A percentile compares a stretch with the other conserved stretches of the same genome.
phyloP scores from a whole-genome alignment of 352 stramenopile species.

The Globisporangium heterothallicum region DNA sequence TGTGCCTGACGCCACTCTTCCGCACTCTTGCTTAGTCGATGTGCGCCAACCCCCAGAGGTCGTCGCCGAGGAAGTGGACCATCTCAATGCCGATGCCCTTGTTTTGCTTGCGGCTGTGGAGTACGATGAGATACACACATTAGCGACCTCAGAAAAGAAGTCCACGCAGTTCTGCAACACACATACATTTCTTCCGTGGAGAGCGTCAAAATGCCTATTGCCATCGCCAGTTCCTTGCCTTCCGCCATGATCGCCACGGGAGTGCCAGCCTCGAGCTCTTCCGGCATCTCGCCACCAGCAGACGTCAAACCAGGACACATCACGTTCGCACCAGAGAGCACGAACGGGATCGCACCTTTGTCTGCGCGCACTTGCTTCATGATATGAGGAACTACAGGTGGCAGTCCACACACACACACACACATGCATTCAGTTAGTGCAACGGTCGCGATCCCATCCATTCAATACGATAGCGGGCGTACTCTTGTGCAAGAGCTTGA shows the following conservation, averaged over 20 bases:
- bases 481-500: constrained; percentile 95
- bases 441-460: no score
- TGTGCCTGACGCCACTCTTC: no score
- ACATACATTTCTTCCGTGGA: constrained; percentile 94
- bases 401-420: neutral
- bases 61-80: constrained; percentile 96
- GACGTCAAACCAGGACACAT: constrained; percentile 98
- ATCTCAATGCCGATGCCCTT: constrained; percentile 97
- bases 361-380: constrained; percentile 94
- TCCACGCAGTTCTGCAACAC: neutral
- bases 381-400: constrained; percentile 80
- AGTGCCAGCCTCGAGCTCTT: constrained; percentile 76
- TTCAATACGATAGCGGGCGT: constrained; percentile 5
- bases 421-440: neutral
- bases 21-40: constrained; percentile 59
- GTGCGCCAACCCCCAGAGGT: constrained; percentile 88
- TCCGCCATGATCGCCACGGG: constrained; percentile 96
- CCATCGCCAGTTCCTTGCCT: constrained; percentile 95
- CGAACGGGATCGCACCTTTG: constrained; percentile 97
- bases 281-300: constrained; percentile 89
- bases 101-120: constrained; percentile 92
- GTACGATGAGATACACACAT: no score
- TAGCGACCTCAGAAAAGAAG: constrained; percentile 1
- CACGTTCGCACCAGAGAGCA: constrained; percentile 97
- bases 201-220: constrained; percentile 95